These are phyloP conservation scores for Fusarium duplospermum DNA, from an alignment of 2,329 filamentous ascomycete genomes.

Conservation along the genomic window DNA sequence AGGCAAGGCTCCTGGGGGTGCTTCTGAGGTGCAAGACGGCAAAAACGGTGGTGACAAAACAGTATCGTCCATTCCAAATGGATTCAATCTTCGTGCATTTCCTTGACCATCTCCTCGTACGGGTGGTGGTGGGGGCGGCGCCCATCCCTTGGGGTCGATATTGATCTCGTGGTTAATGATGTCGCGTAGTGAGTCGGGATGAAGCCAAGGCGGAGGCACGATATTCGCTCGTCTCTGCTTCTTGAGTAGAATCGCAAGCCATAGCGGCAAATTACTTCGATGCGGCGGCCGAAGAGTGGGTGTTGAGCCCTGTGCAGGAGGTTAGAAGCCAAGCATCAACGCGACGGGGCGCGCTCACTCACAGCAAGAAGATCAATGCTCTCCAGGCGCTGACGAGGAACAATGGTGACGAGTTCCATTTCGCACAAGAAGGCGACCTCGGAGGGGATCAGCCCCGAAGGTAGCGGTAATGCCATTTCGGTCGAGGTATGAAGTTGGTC, in stretches of 20 bases:
- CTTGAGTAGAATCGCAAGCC: slow-evolving; percentile 95
- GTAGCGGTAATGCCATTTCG: slow-evolving; percentile 63
- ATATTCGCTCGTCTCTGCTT: slow-evolving; percentile 95
- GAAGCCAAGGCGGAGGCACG: slow-evolving; percentile 88
- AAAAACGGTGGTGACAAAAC: slow-evolving; percentile 80
- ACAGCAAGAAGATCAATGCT: slow-evolving; percentile 87
- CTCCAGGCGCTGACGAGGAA: slow-evolving; percentile 91
- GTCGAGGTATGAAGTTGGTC: neutral
- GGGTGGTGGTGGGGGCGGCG: slow-evolving; percentile 78
- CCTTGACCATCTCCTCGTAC: slow-evolving; percentile 61
- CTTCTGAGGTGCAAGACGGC: slow-evolving; percentile 76
- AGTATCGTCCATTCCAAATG: slow-evolving; percentile 43
- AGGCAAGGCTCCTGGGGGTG: slow-evolving; percentile 78
- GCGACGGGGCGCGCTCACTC: slow-evolving; percentile 67
- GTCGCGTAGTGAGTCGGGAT: slow-evolving; percentile 77
- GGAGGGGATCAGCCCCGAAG: slow-evolving; percentile 75
- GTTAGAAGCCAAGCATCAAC: slow-evolving; percentile 28
- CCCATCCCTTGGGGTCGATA: slow-evolving; percentile 77
- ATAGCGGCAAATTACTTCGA: slow-evolving; percentile 83
- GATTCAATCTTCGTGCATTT: slow-evolving; percentile 52
- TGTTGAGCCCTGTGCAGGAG: slow-evolving; percentile 74
- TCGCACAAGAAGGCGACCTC: slow-evolving; percentile 96
- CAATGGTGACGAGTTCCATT: slow-evolving; percentile 94
- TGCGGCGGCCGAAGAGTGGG: slow-evolving; percentile 83
- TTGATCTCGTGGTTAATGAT: slow-evolving; percentile 87